These are phyloP conservation scores for Tulasnella sp. DNA, from an alignment of 768 basidiomycete genomes.

Conservation along the genomic window DNA sequence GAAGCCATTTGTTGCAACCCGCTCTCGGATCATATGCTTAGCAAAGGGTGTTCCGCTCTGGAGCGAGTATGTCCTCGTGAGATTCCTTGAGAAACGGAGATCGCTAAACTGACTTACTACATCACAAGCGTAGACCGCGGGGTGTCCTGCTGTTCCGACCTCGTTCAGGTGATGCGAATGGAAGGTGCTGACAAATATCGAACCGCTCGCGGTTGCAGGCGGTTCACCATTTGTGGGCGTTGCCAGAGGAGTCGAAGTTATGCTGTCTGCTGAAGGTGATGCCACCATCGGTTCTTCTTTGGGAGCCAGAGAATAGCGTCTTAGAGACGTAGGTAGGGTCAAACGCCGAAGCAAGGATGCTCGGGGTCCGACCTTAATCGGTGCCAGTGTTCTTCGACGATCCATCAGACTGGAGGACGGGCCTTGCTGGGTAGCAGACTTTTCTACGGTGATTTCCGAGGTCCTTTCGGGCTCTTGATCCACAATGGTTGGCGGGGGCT, in stretches of 20 bases:
- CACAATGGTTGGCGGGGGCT: not conserved
- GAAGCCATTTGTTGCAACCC: constrained; percentile 80
- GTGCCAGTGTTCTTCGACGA: not conserved
- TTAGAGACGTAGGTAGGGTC: constrained; percentile 14
- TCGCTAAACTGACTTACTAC: constrained; percentile 47
- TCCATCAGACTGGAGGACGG: not conserved
- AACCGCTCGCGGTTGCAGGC: not conserved
- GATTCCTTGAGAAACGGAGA: not conserved
- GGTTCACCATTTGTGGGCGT: not conserved
- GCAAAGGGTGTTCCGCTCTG: constrained; percentile 40
- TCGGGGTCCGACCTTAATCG: not conserved
- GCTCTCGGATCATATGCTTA: constrained; percentile 84
- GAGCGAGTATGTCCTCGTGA: not conserved
- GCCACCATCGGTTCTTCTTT: not conserved
- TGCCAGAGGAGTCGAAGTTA: not conserved
- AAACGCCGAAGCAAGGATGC: constrained; percentile 1
- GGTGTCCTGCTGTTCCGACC: constrained; percentile 61
- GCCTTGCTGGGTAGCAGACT: not conserved
- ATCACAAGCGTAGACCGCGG: constrained; percentile 54
- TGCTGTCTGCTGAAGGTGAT: not conserved
- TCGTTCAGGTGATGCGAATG: constrained; percentile 27
- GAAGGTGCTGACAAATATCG: not conserved
- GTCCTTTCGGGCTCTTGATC: not conserved
- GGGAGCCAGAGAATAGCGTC: not conserved
- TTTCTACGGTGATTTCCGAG: not conserved